phyloP scores from a whole-genome alignment of 345 rosid species.

The Jatropha curcas region DNA sequence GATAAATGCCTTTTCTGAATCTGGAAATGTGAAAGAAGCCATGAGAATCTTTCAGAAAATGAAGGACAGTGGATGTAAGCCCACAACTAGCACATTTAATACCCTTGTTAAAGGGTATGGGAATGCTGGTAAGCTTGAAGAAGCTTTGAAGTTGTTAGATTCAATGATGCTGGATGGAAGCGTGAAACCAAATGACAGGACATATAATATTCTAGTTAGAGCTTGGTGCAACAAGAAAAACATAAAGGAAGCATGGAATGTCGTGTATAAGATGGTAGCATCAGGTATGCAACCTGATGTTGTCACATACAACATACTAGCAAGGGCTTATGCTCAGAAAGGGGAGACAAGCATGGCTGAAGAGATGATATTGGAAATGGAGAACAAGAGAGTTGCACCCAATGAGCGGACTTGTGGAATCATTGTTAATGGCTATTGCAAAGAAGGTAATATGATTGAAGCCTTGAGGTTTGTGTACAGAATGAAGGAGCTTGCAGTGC shows the following conservation, averaged over 20 bases:
- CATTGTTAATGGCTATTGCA: conserved; percentile 75
- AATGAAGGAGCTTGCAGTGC: conserved; percentile 82
- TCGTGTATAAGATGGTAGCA: conserved; percentile 65
- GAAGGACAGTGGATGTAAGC: conserved; percentile 78
- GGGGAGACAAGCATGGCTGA: conserved; percentile 69
- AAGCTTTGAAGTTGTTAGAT: conserved; percentile 61
- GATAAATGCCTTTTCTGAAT: conserved; percentile 86
- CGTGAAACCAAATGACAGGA: conserved; percentile 71
- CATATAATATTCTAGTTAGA: conserved; percentile 72
- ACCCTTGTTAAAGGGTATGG: conserved; percentile 91
- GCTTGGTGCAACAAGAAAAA: conserved; percentile 78
- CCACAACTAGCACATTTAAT: conserved; percentile 78
- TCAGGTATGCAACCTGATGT: conserved; percentile 72
- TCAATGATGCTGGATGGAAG: conserved; percentile 52
- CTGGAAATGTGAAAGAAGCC: conserved; percentile 75
- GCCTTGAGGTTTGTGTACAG: conserved; percentile 71
- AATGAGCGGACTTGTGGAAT: conserved; percentile 84
- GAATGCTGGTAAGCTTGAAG: conserved; percentile 68
- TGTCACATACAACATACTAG: conserved; percentile 80
- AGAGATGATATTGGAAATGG: conserved; percentile 72
- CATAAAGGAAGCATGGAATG: conserved; percentile 75
- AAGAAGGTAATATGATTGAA: conserved; percentile 76
- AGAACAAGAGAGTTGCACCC: conserved; percentile 55
- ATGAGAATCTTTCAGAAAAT: conserved; percentile 74
- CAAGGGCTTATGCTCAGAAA: conserved; percentile 64